Evolutionary conservation across 1,284 basidiomycete species (phyloP), one percentile per base, ranked within the genome.

Genomic region (Ceratobasidium sp.): DNA sequence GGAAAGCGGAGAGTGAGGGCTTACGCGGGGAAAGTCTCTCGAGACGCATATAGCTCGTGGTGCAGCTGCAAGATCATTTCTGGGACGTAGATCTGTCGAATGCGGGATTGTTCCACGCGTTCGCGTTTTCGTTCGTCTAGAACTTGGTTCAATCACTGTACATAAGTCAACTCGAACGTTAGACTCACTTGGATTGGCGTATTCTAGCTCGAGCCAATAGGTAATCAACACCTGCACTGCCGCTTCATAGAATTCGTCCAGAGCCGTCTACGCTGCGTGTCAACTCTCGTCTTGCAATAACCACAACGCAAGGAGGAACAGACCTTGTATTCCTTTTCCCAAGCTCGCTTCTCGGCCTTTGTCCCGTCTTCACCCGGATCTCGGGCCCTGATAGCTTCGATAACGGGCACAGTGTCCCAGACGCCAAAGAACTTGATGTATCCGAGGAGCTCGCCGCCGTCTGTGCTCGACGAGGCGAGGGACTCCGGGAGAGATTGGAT

Each of bases 1-100:
- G 19, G 4, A 1, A 22, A 31, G 49, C 2, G 19, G 6, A 24
- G n/a, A n/a, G 54, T 5, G 39, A 19, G 2, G 53, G 86, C 92
- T 74, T 79, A 96, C 92, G 86, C 84, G 13, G 91, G 89, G 54
- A 96, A 84, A 16, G 88, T 83, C 6, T 84, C 81, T 22, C 90
- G 84, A 6, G 94, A 93, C 46, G 86, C 84, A 76, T 90, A 87
- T 14, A 98, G 84, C 74, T 92, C 84, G 39, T 86, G 84, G 80
- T 98, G 96, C 19, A 98, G 83, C 24, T 94, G 89, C 76, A 98
- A 86, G 77, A 98, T 89, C 48, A 98, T 86, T 80, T 98, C 95
- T 0, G 96, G 97, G 22, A 98, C 86, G 82, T 93, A 97, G 46
- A 96, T 90, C 78, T 94, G 91, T 39, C 96, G 88, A 74, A 98